Conservation (phyloP, 1,284 basidiomycete genomes). For the Psilocybe mexicana region DNA sequence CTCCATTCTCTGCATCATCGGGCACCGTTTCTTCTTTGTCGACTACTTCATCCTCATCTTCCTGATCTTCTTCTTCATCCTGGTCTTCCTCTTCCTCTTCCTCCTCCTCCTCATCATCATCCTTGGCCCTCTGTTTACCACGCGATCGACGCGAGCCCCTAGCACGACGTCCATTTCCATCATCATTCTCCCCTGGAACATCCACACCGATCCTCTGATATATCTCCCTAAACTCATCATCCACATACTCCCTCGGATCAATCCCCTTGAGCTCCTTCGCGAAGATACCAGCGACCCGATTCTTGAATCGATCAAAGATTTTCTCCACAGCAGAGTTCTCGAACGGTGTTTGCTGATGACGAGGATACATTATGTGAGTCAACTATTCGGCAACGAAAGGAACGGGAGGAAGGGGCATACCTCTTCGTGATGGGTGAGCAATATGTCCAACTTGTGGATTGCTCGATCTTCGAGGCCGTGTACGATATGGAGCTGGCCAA, state of each 20-base stretch:
- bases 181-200: conserved; percentile 34
- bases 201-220: conserved; percentile 64
- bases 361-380: too few relatives aligned
- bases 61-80: conserved; percentile 7
- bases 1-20: not conserved
- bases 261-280: conserved; percentile 57
- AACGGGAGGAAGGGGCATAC: conserved; percentile 34
- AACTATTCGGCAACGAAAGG: too few relatives aligned
- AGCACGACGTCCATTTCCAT: conserved; percentile 7
- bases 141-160: conserved; percentile 13
- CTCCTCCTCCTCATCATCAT: conserved; percentile 13
- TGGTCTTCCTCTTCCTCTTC: conserved; percentile 13
- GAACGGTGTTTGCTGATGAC: conserved; percentile 66
- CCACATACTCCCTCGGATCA: conserved; percentile 53
- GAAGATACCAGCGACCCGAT: conserved; percentile 57
- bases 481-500: conserved; percentile 79
- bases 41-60: conserved; percentile 8
- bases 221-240: conserved; percentile 56
- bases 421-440: conserved; percentile 58
- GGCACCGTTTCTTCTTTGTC: not conserved
- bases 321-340: conserved; percentile 72
- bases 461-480: conserved; percentile 63
- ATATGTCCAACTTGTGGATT: conserved; percentile 62
- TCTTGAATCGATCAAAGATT: conserved; percentile 69
- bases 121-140: conserved; percentile 15